A percentile compares a stretch with the other conserved stretches of the same genome.
These are phyloP conservation scores for Tolypocladium capitatum DNA, from an alignment of 2,329 filamentous ascomycete species.

Conservation along the genomic window DNA sequence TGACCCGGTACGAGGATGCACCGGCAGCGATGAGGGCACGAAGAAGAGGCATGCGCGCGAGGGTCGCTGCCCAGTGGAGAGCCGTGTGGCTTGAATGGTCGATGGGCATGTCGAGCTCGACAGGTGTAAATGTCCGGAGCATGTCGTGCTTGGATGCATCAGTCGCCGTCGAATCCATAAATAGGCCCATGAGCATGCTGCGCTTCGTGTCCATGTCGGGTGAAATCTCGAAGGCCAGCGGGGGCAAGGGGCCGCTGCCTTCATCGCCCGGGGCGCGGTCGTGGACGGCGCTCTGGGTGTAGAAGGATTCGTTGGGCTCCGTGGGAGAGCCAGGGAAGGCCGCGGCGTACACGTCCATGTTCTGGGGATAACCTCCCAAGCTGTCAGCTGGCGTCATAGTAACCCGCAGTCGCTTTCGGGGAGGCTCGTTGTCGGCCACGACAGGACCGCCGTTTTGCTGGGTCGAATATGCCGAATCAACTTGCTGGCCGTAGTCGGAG, in stretches of 20 bases:
- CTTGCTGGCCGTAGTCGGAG: constrained; percentile 61
- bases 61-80: constrained; percentile 88
- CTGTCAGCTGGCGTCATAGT: constrained; percentile 42
- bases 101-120: constrained; percentile 84
- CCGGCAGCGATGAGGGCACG: constrained; percentile 71
- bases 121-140: constrained; percentile 58
- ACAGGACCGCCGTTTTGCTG: constrained; percentile 28
- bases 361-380: constrained; percentile 40
- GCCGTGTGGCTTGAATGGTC: constrained; percentile 82
- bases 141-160: constrained; percentile 66
- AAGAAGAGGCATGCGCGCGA: constrained; percentile 73
- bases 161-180: constrained; percentile 58
- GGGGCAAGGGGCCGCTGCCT: constrained; percentile 46
- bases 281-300: constrained; percentile 37
- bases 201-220: constrained; percentile 67
- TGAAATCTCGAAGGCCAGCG: constrained; percentile 47
- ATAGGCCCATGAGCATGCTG: constrained; percentile 67
- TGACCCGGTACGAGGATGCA: constrained; percentile 77
- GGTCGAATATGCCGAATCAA: constrained; percentile 58
- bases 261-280: constrained; percentile 32
- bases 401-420: constrained; percentile 61
- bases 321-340: constrained; percentile 60
- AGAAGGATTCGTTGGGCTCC: constrained; percentile 70
- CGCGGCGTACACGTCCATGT: constrained; percentile 28
- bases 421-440: constrained; percentile 55